Evolutionary conservation across 2,329 filamentous ascomycete genomes (phyloP).

Genomic region (Neurospora sp.): DNA sequence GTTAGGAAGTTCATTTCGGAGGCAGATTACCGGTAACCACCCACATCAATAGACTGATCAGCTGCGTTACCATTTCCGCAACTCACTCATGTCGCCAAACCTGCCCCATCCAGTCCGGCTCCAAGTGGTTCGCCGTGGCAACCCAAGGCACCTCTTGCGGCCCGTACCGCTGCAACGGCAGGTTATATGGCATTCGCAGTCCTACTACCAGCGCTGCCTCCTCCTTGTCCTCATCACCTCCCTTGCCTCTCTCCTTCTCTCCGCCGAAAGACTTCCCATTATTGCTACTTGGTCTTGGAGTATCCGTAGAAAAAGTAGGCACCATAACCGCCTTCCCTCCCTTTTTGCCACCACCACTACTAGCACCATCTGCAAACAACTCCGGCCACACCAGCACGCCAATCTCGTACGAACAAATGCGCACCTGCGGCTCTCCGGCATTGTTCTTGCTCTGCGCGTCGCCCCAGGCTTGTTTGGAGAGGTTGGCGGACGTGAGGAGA

Average conservation of each 20-base stretch:
- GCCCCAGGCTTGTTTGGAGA: slow-evolving; percentile 87
- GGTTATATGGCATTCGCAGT: slow-evolving; percentile 71
- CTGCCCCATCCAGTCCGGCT: slow-evolving; percentile 51
- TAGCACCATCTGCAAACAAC: slow-evolving; percentile 30
- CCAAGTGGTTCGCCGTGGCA: slow-evolving; percentile 46
- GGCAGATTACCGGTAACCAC: neutral
- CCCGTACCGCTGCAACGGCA: slow-evolving; percentile 61
- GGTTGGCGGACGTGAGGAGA: slow-evolving; percentile 79
- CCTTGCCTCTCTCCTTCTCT: slow-evolving; percentile 1
- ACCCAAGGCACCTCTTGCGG: slow-evolving; percentile 66
- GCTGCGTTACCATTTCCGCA: neutral
- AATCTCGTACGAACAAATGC: slow-evolving; percentile 73
- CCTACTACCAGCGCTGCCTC: slow-evolving; percentile 42
- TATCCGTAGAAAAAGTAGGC: slow-evolving; percentile 57
- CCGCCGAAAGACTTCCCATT: neutral
- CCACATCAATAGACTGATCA: neutral
- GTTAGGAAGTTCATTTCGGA: neutral
- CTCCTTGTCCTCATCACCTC: slow-evolving; percentile 10
- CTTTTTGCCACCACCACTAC: neutral
- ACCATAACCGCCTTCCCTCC: slow-evolving; percentile 46
- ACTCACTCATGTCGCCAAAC: slow-evolving; percentile 25
- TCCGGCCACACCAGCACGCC: slow-evolving; percentile 77
- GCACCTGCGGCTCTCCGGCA: slow-evolving; percentile 44
- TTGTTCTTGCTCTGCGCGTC: slow-evolving; percentile 36
- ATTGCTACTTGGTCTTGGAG: slow-evolving; percentile 18